phyloP scores from a whole-genome alignment of 768 basidiomycete genomes.

The Lyophyllum decastes region DNA sequence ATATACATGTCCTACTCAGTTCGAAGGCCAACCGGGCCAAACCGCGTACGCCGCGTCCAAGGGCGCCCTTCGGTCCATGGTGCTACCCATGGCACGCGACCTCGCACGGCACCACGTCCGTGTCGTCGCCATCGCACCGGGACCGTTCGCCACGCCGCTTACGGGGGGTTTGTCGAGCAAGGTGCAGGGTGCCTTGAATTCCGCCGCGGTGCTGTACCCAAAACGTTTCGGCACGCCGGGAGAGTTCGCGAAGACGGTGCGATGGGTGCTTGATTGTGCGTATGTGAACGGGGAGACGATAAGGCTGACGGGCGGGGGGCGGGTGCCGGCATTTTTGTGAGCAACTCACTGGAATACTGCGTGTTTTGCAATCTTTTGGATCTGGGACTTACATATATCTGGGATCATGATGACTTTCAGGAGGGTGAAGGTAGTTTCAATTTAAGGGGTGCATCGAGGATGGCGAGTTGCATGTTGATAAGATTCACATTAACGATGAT shows the following conservation, averaged over 20 bases:
- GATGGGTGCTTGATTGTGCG: conserved; percentile 49
- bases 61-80: conserved; percentile 58
- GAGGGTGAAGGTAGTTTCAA: too few relatives aligned
- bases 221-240: conserved; percentile 45
- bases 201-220: conserved; percentile 42
- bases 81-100: conserved; percentile 62
- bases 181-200: conserved; percentile 35
- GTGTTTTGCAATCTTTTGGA: too few relatives aligned
- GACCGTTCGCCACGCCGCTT: conserved; percentile 49
- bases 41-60: conserved; percentile 58
- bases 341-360: background rate
- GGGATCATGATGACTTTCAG: too few relatives aligned
- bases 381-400: too few relatives aligned
- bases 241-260: conserved; percentile 53
- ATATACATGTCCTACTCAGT: conserved; percentile 31
- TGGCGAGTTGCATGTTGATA: too few relatives aligned
- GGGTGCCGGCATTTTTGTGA: conserved; percentile 39
- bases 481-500: too few relatives aligned
- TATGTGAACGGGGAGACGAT: conserved; percentile 60
- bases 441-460: too few relatives aligned
- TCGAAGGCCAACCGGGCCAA: conserved; percentile 59
- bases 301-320: conserved; percentile 44
- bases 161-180: conserved; percentile 37
- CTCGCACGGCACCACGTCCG: conserved; percentile 52
- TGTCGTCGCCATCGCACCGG: conserved; percentile 59